A percentile compares a stretch with the other conserved stretches of the same genome.
Evolutionary conservation across 768 basidiomycete species (phyloP).

Genomic region (Russula sp.): DNA sequence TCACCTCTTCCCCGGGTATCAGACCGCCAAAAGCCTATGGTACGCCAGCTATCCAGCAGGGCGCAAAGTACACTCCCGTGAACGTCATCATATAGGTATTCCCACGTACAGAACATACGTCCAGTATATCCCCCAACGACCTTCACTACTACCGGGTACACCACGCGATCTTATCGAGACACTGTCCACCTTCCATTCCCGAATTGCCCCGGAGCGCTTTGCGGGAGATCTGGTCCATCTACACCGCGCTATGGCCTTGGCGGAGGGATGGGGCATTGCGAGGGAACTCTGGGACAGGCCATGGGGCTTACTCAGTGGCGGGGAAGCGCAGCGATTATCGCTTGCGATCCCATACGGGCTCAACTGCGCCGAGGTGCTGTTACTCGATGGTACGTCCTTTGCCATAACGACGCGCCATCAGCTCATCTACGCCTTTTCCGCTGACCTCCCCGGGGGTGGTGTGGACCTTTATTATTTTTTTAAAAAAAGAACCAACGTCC

Average conservation of each 20-base stretch:
- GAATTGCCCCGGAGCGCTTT: slow-evolving; percentile 29
- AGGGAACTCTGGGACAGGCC: slow-evolving; percentile 67
- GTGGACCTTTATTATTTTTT: neutral
- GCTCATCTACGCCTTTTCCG: neutral
- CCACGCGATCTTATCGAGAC: slow-evolving; percentile 65
- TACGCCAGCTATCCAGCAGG: slow-evolving; percentile 26
- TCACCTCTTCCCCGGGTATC: neutral
- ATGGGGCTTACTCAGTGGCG: slow-evolving; percentile 80
- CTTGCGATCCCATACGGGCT: slow-evolving; percentile 70
- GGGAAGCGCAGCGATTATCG: slow-evolving; percentile 80
- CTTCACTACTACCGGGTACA: slow-evolving; percentile 78
- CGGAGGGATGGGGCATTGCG: slow-evolving; percentile 61
- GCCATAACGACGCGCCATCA: neutral
- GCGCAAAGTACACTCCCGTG: neutral
- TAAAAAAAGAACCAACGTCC: slow-evolving; percentile 75
- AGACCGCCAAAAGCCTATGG: slow-evolving; percentile 50
- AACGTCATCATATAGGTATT: slow-evolving; percentile 43
- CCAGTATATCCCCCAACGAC: slow-evolving; percentile 83
- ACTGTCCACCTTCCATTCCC: slow-evolving; percentile 48
- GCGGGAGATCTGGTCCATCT: slow-evolving; percentile 23
- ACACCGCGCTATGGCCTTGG: slow-evolving; percentile 42
- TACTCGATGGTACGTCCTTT: slow-evolving; percentile 58
- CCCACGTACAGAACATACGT: slow-evolving; percentile 74
- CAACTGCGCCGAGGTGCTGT: slow-evolving; percentile 68
- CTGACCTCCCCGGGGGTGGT: neutral